These are phyloP conservation scores for Hemerocallis citrina DNA, from an alignment of 106 monocot species.

Conservation along the genomic window DNA sequence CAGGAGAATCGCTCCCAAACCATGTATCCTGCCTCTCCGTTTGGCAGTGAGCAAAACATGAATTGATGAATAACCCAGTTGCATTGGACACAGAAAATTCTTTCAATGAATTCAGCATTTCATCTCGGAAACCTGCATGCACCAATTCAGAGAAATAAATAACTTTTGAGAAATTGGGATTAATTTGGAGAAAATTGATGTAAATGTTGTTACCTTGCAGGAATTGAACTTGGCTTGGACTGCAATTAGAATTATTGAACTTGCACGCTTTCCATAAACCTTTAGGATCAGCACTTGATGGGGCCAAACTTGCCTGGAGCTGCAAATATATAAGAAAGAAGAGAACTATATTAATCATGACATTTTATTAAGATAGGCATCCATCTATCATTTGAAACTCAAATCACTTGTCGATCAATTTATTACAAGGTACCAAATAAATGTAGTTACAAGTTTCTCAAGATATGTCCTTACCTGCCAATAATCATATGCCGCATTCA, in stretches of 20 bases:
- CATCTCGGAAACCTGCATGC: conserved; percentile 65
- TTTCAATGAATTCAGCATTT: conserved; percentile 50
- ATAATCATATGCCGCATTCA: conserved; percentile 67
- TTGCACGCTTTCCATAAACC: conserved; percentile 59
- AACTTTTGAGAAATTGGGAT: background rate
- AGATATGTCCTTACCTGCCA: conserved; percentile 65
- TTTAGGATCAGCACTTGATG: conserved; percentile 40
- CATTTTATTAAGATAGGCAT: too few species aligned
- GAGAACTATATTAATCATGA: background rate
- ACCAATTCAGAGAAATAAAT: background rate
- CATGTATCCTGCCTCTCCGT: conserved; percentile 48
- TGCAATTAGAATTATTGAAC: conserved; percentile 38
- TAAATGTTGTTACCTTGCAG: conserved; percentile 45
- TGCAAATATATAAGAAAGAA: conserved; percentile 8
- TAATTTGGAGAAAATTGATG: background rate
- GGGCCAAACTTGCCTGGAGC: conserved; percentile 51
- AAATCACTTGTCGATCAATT: background rate
- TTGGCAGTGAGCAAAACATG: conserved; percentile 79
- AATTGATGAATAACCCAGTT: conserved; percentile 65
- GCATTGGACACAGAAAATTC: conserved; percentile 12
- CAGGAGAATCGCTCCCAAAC: conserved; percentile 41
- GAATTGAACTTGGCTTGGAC: conserved; percentile 37
- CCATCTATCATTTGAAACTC: too few species aligned
- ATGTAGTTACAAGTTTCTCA: background rate
- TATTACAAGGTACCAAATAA: background rate